Conservation (phyloP, 169 alveolate genomes). For the Cryptosporidium xiaoi region DNA sequence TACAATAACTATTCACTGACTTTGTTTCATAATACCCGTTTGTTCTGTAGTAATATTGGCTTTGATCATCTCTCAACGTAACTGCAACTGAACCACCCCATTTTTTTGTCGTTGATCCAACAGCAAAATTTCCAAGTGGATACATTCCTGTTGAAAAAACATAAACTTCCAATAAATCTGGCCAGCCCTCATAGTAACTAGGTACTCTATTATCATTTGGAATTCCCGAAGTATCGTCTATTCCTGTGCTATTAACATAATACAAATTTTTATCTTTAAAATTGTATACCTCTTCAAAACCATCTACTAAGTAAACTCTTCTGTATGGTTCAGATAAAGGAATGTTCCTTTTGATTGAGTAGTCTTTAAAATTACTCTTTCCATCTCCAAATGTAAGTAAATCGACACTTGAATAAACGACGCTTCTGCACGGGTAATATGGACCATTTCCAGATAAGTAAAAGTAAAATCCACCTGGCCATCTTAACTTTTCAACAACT, state of each 20-base stretch:
- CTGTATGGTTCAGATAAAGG: slow-evolving; percentile 69
- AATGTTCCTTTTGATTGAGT: slow-evolving; percentile 44
- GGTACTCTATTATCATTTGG: slow-evolving; percentile 62
- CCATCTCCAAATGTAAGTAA: slow-evolving; percentile 41
- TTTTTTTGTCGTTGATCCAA: background rate
- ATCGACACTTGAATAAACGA: slow-evolving; percentile 21
- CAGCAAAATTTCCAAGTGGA: background rate
- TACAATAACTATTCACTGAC: slow-evolving; percentile 20
- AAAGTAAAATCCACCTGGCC: slow-evolving; percentile 75
- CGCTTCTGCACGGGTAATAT: slow-evolving; percentile 33
- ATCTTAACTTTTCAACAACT: slow-evolving; percentile 52
- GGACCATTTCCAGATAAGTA: slow-evolving; percentile 63
- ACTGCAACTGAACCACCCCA: slow-evolving; percentile 69
- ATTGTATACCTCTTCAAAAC: slow-evolving; percentile 8
- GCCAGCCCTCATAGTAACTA: slow-evolving; percentile 43
- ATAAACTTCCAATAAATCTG: slow-evolving; percentile 36
- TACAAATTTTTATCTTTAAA: slow-evolving; percentile 49
- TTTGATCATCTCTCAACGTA: slow-evolving; percentile 13
- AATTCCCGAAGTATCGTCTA: slow-evolving; percentile 48
- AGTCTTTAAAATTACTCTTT: background rate
- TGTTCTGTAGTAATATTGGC: slow-evolving; percentile 43
- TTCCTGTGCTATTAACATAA: slow-evolving; percentile 65
- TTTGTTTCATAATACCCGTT: slow-evolving; percentile 19
- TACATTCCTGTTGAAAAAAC: slow-evolving; percentile 61
- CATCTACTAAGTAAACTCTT: slow-evolving; percentile 39